Conservation (phyloP, 176 grass and related monocot genomes). For the Aegilops umbellulata region DNA sequence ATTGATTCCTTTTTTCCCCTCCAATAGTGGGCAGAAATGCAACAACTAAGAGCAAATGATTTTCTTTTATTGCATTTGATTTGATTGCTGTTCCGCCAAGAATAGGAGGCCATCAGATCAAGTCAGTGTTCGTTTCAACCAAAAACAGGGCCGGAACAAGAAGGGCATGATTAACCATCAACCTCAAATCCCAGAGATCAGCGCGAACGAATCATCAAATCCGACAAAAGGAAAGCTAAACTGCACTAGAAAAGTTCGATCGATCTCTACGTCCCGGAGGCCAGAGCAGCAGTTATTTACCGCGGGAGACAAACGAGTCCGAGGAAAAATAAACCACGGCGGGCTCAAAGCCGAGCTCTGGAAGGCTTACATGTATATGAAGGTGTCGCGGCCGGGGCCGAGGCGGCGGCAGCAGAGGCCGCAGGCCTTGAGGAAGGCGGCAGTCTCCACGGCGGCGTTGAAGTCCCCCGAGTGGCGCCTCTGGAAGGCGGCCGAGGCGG, state of each 20-base stretch:
- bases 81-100: neutral
- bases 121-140: neutral
- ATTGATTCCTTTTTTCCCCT: neutral
- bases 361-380: conserved; percentile 77
- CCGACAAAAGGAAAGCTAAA: neutral
- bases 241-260: neutral
- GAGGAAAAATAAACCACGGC: neutral
- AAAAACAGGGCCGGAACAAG: neutral
- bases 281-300: no score
- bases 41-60: conserved; percentile 3
- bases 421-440: conserved; percentile 79
- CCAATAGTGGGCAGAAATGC: neutral
- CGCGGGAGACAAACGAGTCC: no score
- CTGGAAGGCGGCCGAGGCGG: neutral
- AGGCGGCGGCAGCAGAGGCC: conserved; percentile 75
- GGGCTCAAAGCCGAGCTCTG: no score
- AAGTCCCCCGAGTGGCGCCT: conserved; percentile 49
- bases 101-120: neutral
- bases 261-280: no score
- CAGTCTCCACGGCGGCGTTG: conserved; percentile 35
- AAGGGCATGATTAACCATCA: neutral
- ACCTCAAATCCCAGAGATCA: neutral
- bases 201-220: neutral
- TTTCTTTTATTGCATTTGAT: conserved; percentile 11
- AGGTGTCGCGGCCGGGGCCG: conserved; percentile 87